phyloP scores from a whole-genome alignment of 352 stramenopile species.

The Nothophytophthora sp. region DNA sequence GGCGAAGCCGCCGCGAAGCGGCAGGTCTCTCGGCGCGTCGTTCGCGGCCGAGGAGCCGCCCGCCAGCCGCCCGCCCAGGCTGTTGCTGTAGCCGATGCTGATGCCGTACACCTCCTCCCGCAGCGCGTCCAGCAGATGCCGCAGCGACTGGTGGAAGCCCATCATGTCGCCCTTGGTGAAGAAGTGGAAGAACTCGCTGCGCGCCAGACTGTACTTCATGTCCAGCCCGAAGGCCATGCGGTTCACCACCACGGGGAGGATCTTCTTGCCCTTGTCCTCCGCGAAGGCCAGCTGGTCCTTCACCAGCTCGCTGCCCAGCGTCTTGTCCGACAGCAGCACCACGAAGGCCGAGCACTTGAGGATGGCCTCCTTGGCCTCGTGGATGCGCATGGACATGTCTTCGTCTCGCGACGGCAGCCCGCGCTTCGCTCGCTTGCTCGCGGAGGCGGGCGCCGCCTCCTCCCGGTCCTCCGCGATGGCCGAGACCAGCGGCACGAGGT shows the following conservation, averaged over 20 bases:
- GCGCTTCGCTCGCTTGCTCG: slow-evolving; percentile 6
- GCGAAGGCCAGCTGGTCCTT: slow-evolving; percentile 83
- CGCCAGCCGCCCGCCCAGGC: no score
- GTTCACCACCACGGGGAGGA: slow-evolving; percentile 75
- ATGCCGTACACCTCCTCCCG: slow-evolving; percentile 75
- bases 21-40: slow-evolving; percentile 14
- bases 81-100: slow-evolving; percentile 23
- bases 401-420: slow-evolving; percentile 27
- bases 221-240: slow-evolving; percentile 65
- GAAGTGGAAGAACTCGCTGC: slow-evolving; percentile 83
- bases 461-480: slow-evolving; percentile 32
- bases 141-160: slow-evolving; percentile 66
- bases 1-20: slow-evolving; percentile 34
- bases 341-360: slow-evolving; percentile 81
- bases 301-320: slow-evolving; percentile 64
- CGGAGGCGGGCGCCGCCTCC: slow-evolving; percentile 11
- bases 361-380: slow-evolving; percentile 81
- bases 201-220: slow-evolving; percentile 79
- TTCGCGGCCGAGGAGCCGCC: no score
- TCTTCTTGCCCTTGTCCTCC: slow-evolving; percentile 85
- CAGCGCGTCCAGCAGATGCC: slow-evolving; percentile 52
- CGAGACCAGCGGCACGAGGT: slow-evolving; percentile 24
- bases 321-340: slow-evolving; percentile 76
- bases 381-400: slow-evolving; percentile 73
- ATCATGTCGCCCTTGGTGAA: slow-evolving; percentile 81